These are phyloP conservation scores for Penicillium argentinense DNA, from an alignment of 495 filamentous ascomycete species.

Conservation along the genomic window DNA sequence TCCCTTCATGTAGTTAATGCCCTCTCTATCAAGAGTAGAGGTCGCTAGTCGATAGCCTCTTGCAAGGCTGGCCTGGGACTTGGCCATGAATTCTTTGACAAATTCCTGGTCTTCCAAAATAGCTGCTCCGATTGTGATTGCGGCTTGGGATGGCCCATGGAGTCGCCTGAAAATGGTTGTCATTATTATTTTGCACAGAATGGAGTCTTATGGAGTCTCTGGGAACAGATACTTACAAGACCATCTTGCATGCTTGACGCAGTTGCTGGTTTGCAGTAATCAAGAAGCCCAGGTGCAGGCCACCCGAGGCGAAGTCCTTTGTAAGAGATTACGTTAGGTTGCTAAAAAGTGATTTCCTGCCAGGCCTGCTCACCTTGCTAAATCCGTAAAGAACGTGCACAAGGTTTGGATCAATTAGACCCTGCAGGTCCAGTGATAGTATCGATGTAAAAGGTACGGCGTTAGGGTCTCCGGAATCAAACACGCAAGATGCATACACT, in stretches of 20 bases:
- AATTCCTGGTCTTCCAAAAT: conserved; percentile 39
- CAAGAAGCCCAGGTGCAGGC: conserved; percentile 55
- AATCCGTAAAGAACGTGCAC: conserved; percentile 63
- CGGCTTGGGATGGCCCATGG: conserved; percentile 32
- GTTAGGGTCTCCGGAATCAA: conserved; percentile 31
- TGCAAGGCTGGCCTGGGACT: conserved; percentile 25
- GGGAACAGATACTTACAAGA: conserved; percentile 19
- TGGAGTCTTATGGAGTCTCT: conserved; percentile 2
- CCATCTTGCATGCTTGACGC: conserved; percentile 27
- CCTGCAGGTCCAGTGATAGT: conserved; percentile 41
- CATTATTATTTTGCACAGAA: not conserved
- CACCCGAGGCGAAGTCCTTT: conserved; percentile 54
- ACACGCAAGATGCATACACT: conserved; percentile 58
- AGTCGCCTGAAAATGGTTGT: conserved; percentile 25
- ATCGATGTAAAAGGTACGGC: conserved; percentile 52
- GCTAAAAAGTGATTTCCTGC: not conserved
- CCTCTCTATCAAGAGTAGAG: conserved; percentile 22
- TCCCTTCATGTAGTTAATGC: conserved; percentile 34
- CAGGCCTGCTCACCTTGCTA: conserved; percentile 39
- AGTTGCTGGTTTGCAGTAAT: conserved; percentile 39
- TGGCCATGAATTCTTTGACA: conserved; percentile 26
- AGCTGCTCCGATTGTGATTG: conserved; percentile 35
- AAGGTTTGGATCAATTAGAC: conserved; percentile 46
- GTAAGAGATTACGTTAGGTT: not conserved
- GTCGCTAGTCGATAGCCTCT: conserved; percentile 26